phyloP scores from a whole-genome alignment of 1,139 yeast species.

The Casaregolazyma suthepensis region DNA sequence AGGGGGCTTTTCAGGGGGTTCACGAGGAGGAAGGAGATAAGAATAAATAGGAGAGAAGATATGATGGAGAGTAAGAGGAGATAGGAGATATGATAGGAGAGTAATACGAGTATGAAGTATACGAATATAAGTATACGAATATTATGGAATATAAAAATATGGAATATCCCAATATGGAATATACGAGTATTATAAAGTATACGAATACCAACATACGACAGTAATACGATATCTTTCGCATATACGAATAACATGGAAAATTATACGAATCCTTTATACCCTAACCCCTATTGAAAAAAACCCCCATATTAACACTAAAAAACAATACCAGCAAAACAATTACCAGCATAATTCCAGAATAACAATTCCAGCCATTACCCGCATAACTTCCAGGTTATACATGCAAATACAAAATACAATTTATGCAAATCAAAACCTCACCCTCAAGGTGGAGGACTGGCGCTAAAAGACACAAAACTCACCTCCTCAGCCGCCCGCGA shows the following conservation, averaged over 20 bases:
- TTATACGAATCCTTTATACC: no score
- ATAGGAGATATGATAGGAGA: not conserved
- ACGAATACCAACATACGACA: not conserved
- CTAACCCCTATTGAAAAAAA: not conserved
- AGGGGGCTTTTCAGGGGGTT: constrained; percentile 32
- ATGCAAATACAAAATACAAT: not conserved
- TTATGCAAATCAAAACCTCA: not conserved
- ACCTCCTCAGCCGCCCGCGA: not conserved
- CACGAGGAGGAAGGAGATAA: constrained; percentile 6
- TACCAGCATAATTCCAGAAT: no score
- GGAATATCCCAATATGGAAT: no score
- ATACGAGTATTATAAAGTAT: not conserved
- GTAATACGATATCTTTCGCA: not conserved
- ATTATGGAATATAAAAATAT: no score
- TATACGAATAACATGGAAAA: no score
- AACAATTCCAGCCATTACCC: not conserved
- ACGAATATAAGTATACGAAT: no score
- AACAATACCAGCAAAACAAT: no score
- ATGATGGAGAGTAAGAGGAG: not conserved
- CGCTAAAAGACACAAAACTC: not conserved
- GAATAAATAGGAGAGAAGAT: no score
- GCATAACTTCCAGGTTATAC: not conserved
- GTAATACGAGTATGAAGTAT: no score
- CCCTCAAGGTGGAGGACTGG: not conserved
- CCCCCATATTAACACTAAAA: not conserved